Conservation (phyloP, 495 filamentous ascomycete species). For the Hypoxylon cercidicola region DNA sequence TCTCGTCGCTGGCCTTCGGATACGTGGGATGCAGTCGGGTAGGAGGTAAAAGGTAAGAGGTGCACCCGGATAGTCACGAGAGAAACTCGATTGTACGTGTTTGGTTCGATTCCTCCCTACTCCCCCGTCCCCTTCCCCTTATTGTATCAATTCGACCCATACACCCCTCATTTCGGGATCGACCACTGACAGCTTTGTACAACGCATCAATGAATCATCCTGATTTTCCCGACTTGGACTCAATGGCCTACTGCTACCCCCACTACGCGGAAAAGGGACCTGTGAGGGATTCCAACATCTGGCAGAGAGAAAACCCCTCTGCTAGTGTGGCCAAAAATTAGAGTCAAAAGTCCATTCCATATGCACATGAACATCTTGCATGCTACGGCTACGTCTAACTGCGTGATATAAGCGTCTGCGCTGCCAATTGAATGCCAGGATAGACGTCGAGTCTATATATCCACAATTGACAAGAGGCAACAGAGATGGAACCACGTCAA, state of each 20-base stretch:
- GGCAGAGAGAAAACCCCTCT: conserved; percentile 22
- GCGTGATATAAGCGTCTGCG: conserved; percentile 23
- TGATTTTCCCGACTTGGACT: conserved; percentile 44
- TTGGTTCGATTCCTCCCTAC: conserved; percentile 14
- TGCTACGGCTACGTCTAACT: conserved; percentile 26
- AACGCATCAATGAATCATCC: conserved; percentile 45
- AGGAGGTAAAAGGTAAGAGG: conserved; percentile 8
- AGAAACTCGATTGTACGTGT: conserved; percentile 17
- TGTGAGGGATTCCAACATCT: conserved; percentile 15
- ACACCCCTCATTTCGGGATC: conserved; percentile 42
- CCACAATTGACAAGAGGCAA: conserved; percentile 16
- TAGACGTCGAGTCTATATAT: conserved; percentile 9
- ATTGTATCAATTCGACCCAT: conserved; percentile 25
- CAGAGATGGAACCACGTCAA: neutral
- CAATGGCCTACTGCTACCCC: conserved; percentile 30
- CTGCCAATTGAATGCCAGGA: conserved; percentile 19
- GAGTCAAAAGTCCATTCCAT: conserved; percentile 8
- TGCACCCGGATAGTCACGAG: conserved; percentile 3
- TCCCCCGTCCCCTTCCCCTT: too few species aligned
- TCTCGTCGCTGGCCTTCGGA: conserved; percentile 10
- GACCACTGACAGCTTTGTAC: conserved; percentile 40
- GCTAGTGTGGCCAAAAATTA: conserved; percentile 9
- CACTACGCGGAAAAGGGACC: conserved; percentile 37
- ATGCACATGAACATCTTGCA: conserved; percentile 29
- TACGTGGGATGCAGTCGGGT: conserved; percentile 5